A percentile compares a stretch with the other conserved stretches of the same genome.
These are phyloP conservation scores for Trichoderma sp. DNA, from an alignment of 2,329 filamentous ascomycete genomes.

Conservation along the genomic window DNA sequence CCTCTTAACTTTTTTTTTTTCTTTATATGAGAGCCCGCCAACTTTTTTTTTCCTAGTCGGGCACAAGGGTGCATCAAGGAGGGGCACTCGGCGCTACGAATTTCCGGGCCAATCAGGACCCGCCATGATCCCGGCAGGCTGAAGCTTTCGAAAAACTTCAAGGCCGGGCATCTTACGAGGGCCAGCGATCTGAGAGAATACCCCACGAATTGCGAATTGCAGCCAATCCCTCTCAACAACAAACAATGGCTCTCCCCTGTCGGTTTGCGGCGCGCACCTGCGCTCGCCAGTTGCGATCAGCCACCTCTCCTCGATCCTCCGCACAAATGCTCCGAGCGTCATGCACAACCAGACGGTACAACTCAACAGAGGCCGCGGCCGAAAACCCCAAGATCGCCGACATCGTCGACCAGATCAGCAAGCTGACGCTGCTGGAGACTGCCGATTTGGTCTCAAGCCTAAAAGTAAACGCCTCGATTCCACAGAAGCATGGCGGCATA, in stretches of 20 bases:
- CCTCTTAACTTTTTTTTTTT: slow-evolving; percentile 35
- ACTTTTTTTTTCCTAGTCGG: slow-evolving; percentile 43
- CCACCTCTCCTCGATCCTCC: slow-evolving; percentile 51
- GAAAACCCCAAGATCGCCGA: slow-evolving; percentile 87
- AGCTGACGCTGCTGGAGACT: slow-evolving; percentile 96
- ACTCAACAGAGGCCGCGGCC: slow-evolving; percentile 74
- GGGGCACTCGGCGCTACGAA: slow-evolving; percentile 39
- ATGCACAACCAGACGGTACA: slow-evolving; percentile 72
- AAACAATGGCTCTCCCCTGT: slow-evolving; percentile 65
- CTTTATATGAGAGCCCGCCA: slow-evolving; percentile 28
- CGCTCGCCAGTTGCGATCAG: slow-evolving; percentile 62
- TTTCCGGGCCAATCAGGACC: slow-evolving; percentile 45
- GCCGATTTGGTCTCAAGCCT: slow-evolving; percentile 92
- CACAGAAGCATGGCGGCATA: slow-evolving; percentile 34
- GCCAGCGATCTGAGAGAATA: slow-evolving; percentile 2
- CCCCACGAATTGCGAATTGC: slow-evolving; percentile 34
- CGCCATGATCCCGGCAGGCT: slow-evolving; percentile 30
- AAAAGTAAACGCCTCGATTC: slow-evolving; percentile 67
- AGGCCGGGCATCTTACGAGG: slow-evolving; percentile 31
- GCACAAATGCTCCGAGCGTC: slow-evolving; percentile 53
- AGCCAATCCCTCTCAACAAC: slow-evolving; percentile 37
- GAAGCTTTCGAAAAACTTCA: slow-evolving; percentile 51
- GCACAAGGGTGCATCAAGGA: slow-evolving; percentile 36
- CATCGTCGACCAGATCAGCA: slow-evolving; percentile 98
- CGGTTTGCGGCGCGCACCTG: slow-evolving; percentile 67